A percentile compares a stretch with the other conserved stretches of the same genome.
Evolutionary conservation across 2,329 filamentous ascomycete species (phyloP).

Genomic region (Epichloe hybrida): DNA sequence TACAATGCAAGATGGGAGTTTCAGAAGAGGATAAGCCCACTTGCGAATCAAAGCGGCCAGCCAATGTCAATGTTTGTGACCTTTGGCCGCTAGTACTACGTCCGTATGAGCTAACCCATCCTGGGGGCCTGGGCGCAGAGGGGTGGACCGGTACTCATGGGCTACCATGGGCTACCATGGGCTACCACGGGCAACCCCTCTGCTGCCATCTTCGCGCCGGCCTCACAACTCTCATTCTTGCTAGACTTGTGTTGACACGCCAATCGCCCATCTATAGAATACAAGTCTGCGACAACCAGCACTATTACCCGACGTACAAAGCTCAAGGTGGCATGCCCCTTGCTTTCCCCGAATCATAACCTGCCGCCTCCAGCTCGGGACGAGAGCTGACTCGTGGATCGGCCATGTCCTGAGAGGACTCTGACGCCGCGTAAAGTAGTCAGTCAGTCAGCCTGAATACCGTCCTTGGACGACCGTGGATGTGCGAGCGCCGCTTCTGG

Average conservation of each 20-base stretch:
- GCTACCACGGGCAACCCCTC: neutral
- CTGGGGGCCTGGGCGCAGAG: neutral
- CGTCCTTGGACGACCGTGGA: neutral
- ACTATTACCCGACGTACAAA: neutral
- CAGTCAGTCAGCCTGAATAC: neutral
- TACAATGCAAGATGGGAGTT: no score
- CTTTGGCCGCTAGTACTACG: neutral
- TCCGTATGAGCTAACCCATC: neutral
- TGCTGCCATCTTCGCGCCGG: neutral
- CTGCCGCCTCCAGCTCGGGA: slow-evolving; percentile 15
- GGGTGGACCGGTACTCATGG: neutral
- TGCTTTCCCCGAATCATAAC: slow-evolving; percentile 5
- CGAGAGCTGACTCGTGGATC: slow-evolving; percentile 16
- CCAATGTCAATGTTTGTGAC: no score
- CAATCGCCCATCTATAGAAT: neutral
- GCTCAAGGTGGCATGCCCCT: slow-evolving; percentile 10
- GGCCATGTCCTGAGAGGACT: slow-evolving; percentile 22
- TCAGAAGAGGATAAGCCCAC: no score
- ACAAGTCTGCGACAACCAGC: neutral
- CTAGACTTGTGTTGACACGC: neutral
- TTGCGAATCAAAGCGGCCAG: no score
- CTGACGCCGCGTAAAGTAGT: slow-evolving; percentile 12
- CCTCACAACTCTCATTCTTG: slow-evolving; percentile 1
- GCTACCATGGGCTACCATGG: neutral
- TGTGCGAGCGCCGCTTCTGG: neutral